Evolutionary conservation across 495 filamentous ascomycete genomes (phyloP), one percentile per base, ranked within the genome.

Genomic region (Darksidea phi): DNA sequence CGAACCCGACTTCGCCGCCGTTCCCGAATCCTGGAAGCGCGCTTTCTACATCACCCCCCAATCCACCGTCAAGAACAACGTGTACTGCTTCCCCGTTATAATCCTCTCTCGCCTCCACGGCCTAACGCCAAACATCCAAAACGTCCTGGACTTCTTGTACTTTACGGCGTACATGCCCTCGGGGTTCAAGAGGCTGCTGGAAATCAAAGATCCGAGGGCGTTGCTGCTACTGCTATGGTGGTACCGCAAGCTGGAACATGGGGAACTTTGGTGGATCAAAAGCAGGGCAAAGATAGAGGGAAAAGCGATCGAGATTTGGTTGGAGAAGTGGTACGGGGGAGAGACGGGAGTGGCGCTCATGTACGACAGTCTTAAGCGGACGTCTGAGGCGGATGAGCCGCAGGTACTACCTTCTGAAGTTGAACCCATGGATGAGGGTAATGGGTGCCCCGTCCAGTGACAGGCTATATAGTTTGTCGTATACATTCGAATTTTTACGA

Each of bases 221-320:
- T 36, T 80, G 59, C 52, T 77, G 32, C 41, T 80, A 45, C 59
- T 79, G 46, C 67, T 65, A 3, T 77, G 73, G 57, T 80, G 72
- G 71, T 74, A 75, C 58, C 73, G 70, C 43, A 77, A 71, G 59
- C 63, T 79, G 41, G 54, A 67, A 18, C 20, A 62, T 13, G 61
- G 71, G 41, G 59, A 65, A 4, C 36, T 67, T 15, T 80, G 76
- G 77, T 79, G 75, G 76, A 10, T 77, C 17, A 67, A 66, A 37
- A 59, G 69, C 25, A 60, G 76, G 17, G 71, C 74, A 26, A 56
- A 24, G 21, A 59, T 77, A 17, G 78, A 78, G 59, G 72, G 75
- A 12, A 55, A 64, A 57, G 73, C 75, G 4, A 75, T 76, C 18
- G n/a, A 41, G 41, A 41, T 62, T 13, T 67, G 48, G 34, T 20